Evolutionary conservation across 1,284 basidiomycete genomes (phyloP), one percentile per base, ranked within the genome.

Genomic region (Chalciporus sp.): DNA sequence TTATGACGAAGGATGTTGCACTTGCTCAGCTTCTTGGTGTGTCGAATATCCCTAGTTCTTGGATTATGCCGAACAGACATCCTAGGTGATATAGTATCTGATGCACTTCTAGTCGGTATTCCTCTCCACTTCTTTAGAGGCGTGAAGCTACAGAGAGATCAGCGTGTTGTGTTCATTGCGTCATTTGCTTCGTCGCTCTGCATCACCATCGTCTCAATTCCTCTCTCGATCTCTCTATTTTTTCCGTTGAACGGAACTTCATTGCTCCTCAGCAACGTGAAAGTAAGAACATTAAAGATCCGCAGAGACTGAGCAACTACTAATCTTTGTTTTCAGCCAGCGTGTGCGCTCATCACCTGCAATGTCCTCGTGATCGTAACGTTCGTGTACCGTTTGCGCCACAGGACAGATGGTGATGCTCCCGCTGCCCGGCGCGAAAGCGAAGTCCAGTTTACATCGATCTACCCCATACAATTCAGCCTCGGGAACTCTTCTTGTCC

Each of bases 11-110:
- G 12, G 16, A 10, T 20, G 16, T 60, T 27, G 31, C 40, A 1
- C 47, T 64, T 35, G 53, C 44, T 37, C 61, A 62, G 40, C 42
- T 62, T 16, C 52, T 35, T 26, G 45, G 62, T 62, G 44, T 10
- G 62, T 42, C 14, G 35, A 23, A 23, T 37, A 14, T 43, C 49
- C 28, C 6, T 4, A 3, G 16, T 41, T 9, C 27, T 2, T 12
- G 33, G 28, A 4, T 27, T 33, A 17, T 29, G 10, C 26, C 12
- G 33, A 58, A 42, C 23, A 7, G 41, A 41, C 31, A 6, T 12
- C 31, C 2, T 33, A 67, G 63, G 55, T 14, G 66, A 68, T 43
- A 40, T 16, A 7, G 55, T 79, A 66, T 47, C 70, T 61, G 44
- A 76, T 9, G 6, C 17, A 7, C 19, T 56, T 42, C 55, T 62